phyloP scores from a whole-genome alignment of 140 eudicot species.

The Cichorium intybus region DNA sequence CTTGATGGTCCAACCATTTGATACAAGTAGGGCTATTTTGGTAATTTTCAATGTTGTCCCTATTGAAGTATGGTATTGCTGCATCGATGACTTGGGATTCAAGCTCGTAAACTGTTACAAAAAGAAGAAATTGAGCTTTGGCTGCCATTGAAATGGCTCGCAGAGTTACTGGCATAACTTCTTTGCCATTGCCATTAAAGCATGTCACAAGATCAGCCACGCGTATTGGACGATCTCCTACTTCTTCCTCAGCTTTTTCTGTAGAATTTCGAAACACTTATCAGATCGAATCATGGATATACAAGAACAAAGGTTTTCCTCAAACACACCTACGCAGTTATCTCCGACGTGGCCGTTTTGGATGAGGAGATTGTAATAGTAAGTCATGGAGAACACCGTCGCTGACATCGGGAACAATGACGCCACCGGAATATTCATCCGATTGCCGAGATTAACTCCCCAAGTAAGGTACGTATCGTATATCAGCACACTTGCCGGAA shows the following conservation, averaged over 20 bases:
- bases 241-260: conserved; percentile 38
- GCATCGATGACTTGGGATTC: conserved; percentile 49
- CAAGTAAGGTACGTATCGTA: conserved; percentile 45
- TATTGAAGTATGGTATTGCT: conserved; percentile 48
- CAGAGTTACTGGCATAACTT: conserved; percentile 9
- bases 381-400: conserved; percentile 38
- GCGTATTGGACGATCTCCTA: conserved; percentile 46
- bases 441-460: conserved; percentile 38
- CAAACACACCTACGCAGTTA: conserved; percentile 32
- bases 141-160: conserved; percentile 29
- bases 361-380: conserved; percentile 37
- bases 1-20: too few relatives aligned
- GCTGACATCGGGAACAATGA: conserved; percentile 60
- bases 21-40: too few relatives aligned
- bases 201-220: conserved; percentile 52
- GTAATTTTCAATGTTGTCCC: conserved; percentile 10
- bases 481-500: conserved; percentile 34
- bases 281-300: neutral
- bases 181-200: conserved; percentile 44
- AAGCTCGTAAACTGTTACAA: conserved; percentile 52
- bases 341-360: conserved; percentile 37
- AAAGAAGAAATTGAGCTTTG: conserved; percentile 50
- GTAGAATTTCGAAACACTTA: neutral
- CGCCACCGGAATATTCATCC: conserved; percentile 74
- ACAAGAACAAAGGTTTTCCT: neutral